Conservation (phyloP, 2,329 filamentous ascomycete genomes). For the Leptographium procerum region DNA sequence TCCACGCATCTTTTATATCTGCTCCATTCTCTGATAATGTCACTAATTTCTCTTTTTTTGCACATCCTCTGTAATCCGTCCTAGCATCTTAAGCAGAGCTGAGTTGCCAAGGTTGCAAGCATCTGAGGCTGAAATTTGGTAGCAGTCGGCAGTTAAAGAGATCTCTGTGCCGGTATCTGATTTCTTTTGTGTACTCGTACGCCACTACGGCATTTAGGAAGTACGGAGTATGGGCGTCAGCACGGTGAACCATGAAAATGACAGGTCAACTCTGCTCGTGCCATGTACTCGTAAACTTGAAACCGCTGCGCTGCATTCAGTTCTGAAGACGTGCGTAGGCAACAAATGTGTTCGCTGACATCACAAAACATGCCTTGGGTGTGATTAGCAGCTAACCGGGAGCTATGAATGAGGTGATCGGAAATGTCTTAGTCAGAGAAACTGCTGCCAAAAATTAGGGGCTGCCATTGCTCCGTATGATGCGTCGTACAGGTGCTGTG, state of each 20-base stretch:
- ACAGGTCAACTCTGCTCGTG: background rate
- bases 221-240: background rate
- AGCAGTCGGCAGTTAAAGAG: background rate
- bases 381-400: background rate
- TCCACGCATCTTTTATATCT: background rate
- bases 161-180: background rate
- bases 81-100: background rate
- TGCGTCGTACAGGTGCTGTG: background rate
- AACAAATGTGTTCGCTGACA: background rate
- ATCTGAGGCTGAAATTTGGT: background rate
- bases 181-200: background rate
- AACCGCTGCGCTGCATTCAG: too few species aligned
- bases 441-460: background rate
- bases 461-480: background rate
- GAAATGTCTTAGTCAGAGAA: slow-evolving; percentile 2
- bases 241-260: background rate
- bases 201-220: background rate
- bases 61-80: background rate
- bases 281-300: too few species aligned
- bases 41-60: background rate
- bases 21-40: background rate
- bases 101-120: background rate
- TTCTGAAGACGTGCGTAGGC: too few species aligned
- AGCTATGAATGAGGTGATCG: background rate
- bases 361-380: background rate